phyloP scores from a whole-genome alignment of 1,139 yeast genomes.

The Geotrichum candidum region DNA sequence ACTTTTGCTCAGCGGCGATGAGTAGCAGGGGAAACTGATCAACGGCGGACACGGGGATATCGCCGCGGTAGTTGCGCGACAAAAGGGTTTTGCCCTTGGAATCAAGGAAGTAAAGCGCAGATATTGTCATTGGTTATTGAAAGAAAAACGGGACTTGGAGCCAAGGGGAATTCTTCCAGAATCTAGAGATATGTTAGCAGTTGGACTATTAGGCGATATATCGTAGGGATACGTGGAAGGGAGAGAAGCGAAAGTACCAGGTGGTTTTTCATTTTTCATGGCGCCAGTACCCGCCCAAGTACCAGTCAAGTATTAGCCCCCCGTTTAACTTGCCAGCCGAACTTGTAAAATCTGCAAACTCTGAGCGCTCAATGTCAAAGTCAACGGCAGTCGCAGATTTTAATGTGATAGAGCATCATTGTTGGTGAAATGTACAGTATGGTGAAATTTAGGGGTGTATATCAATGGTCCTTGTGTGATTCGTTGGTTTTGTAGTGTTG shows the following conservation, averaged over 20 bases:
- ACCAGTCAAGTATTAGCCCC: not conserved
- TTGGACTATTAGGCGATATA: not conserved
- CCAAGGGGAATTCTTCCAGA: not conserved
- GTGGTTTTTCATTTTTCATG: not conserved
- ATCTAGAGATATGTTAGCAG: not conserved
- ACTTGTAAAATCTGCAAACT: no score
- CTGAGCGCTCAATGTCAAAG: no score
- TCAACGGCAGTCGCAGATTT: no score
- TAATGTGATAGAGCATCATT: no score
- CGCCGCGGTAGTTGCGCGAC: conserved; percentile 89
- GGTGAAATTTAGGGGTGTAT: no score
- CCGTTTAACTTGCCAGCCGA: no score
- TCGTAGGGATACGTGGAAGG: not conserved
- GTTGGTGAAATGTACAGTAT: no score
- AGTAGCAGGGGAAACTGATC: conserved; percentile 77
- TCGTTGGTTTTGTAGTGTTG: no score
- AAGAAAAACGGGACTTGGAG: not conserved
- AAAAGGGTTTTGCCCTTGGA: conserved; percentile 83
- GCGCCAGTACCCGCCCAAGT: not conserved
- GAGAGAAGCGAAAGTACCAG: not conserved
- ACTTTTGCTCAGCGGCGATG: conserved; percentile 59
- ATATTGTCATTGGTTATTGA: conserved; percentile 56
- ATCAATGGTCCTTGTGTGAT: no score
- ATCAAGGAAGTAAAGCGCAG: conserved; percentile 86
- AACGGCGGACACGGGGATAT: conserved; percentile 71